phyloP scores from a whole-genome alignment of 2,329 filamentous ascomycete genomes.

The Dothideomycetidae sp. region DNA sequence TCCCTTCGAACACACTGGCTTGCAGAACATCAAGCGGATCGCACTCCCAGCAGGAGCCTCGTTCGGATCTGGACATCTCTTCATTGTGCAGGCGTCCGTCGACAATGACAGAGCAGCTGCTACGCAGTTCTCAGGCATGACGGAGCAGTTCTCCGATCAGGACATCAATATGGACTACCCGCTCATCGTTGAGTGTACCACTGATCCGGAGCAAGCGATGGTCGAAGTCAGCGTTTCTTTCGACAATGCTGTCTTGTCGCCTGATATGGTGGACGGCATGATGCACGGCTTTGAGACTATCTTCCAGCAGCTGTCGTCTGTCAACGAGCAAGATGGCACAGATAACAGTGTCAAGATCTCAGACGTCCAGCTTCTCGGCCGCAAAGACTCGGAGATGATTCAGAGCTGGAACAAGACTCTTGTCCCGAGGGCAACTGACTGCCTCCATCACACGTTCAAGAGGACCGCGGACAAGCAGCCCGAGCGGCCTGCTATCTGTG shows the following conservation, averaged over 20 bases:
- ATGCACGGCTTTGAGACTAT: too few species aligned
- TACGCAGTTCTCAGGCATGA: too few species aligned
- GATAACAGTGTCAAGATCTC: too few species aligned
- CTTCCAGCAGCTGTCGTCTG: too few species aligned
- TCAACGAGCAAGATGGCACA: too few species aligned
- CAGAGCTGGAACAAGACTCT: too few species aligned
- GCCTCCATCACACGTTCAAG: too few species aligned
- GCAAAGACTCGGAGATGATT: conserved; percentile 1
- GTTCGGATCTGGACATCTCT: background rate
- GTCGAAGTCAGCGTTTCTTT: background rate
- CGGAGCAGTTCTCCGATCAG: too few species aligned
- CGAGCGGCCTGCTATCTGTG: conserved; percentile 16
- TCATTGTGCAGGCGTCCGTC: conserved; percentile 1
- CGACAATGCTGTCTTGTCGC: too few species aligned
- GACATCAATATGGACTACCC: background rate
- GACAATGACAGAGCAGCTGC: background rate
- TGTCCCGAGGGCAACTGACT: too few species aligned
- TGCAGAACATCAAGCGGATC: conserved; percentile 7
- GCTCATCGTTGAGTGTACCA: conserved; percentile 1
- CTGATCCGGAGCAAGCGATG: background rate
- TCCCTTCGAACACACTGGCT: conserved; percentile 1
- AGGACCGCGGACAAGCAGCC: too few species aligned
- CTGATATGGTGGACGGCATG: too few species aligned
- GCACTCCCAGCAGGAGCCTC: conserved; percentile 10
- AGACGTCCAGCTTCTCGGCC: conserved; percentile 19